Percentiles rank a stretch among this genome's conserved stretches.
Evolutionary conservation across 768 basidiomycete species (phyloP).

Genomic region (Epithele typhae): DNA sequence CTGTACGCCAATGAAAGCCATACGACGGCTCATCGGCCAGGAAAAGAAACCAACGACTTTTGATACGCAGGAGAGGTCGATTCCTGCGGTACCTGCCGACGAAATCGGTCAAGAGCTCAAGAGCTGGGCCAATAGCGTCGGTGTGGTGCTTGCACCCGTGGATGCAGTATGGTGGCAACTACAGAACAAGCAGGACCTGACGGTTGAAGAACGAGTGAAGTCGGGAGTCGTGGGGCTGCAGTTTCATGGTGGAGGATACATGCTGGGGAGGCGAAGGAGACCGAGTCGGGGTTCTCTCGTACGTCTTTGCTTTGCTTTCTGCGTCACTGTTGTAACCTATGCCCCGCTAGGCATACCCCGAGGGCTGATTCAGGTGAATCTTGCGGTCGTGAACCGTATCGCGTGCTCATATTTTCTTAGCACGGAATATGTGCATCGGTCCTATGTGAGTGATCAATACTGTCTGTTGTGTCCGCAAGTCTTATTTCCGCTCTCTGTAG

Average conservation of each 20-base stretch:
- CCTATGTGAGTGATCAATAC: not conserved
- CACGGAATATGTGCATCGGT: constrained; percentile 8
- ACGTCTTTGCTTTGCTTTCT: not conserved
- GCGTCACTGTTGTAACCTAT: not conserved
- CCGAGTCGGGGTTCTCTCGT: constrained; percentile 7
- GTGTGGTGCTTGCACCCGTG: not conserved
- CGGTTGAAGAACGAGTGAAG: not conserved
- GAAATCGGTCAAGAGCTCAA: constrained; percentile 2
- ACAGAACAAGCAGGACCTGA: not conserved
- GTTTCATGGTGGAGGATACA: constrained; percentile 13
- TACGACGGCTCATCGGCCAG: too few relatives aligned
- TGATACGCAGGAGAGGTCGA: too few relatives aligned
- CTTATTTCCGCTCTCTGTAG: constrained; percentile 23
- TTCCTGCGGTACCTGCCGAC: not conserved
- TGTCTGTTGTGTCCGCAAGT: not conserved
- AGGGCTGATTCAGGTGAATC: constrained; percentile 5
- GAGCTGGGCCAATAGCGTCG: not conserved
- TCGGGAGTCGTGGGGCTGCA: constrained; percentile 5
- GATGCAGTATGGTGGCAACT: constrained; percentile 9
- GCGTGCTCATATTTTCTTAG: not conserved
- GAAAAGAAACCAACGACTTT: too few relatives aligned
- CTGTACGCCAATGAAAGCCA: too few relatives aligned
- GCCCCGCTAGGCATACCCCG: constrained; percentile 4
- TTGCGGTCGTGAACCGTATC: too few relatives aligned
- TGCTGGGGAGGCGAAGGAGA: constrained; percentile 10